A percentile compares a stretch with the other conserved stretches of the same genome.
These are phyloP conservation scores for Triticum urartu DNA, from an alignment of 176 grass and related monocot genomes.

Conservation along the genomic window DNA sequence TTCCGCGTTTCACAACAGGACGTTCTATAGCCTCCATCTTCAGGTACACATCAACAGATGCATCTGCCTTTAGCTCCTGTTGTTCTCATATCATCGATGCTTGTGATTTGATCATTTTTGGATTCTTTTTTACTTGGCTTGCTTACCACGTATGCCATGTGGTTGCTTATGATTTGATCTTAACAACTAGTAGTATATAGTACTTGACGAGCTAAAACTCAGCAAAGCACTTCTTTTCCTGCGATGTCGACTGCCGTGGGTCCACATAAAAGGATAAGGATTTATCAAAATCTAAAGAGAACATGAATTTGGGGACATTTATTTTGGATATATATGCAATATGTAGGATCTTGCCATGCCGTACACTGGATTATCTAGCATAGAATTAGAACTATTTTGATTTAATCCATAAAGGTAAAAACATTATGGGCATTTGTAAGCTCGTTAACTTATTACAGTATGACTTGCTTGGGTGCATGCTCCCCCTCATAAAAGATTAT, in stretches of 20 bases:
- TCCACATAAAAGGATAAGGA: background rate
- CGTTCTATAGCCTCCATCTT: constrained; percentile 75
- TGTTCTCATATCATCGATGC: background rate
- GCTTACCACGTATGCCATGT: background rate
- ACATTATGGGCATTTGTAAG: too few relatives aligned
- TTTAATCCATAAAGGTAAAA: too few relatives aligned
- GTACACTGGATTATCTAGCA: too few relatives aligned
- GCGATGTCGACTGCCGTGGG: too few relatives aligned
- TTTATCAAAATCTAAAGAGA: background rate
- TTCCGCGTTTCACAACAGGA: constrained; percentile 41
- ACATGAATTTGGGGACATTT: background rate
- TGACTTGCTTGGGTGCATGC: too few relatives aligned
- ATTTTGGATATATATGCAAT: too few relatives aligned
- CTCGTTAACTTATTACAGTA: too few relatives aligned
- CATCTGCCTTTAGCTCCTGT: background rate
- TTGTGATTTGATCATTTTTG: background rate
- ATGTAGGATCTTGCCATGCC: too few relatives aligned
- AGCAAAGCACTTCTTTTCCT: background rate
- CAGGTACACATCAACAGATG: constrained; percentile 46
- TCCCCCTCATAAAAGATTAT: too few relatives aligned
- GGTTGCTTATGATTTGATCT: background rate
- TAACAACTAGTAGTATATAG: background rate
- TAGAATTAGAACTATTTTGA: too few relatives aligned
- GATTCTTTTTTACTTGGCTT: background rate
- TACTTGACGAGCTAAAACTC: background rate